Evolutionary conservation across 176 grass and related monocot species (phyloP).

Genomic region (Juncus inflexus): DNA sequence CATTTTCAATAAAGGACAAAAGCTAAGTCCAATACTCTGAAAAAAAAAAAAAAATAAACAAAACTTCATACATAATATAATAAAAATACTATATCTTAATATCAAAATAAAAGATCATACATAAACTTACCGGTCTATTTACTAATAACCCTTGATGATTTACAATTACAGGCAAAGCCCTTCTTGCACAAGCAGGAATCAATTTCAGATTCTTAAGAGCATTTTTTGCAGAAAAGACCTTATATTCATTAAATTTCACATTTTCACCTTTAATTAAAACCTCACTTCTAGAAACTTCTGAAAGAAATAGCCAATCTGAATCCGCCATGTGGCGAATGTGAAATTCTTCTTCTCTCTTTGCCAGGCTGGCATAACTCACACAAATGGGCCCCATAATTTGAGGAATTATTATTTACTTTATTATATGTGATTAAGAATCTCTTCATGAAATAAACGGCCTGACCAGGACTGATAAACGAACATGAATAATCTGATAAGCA

Average conservation of each 20-base stretch:
- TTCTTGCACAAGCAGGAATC: conserved; percentile 78
- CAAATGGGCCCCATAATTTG: no score
- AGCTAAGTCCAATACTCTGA: conserved; percentile 65
- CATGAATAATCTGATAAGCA: conserved; percentile 24
- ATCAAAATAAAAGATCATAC: no score
- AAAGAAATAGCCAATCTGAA: conserved; percentile 80
- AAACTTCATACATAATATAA: no score
- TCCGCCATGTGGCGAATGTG: conserved; percentile 68
- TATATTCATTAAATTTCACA: conserved; percentile 38
- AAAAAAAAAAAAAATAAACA: conserved; percentile 8
- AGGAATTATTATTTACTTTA: conserved; percentile 36
- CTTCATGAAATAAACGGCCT: conserved; percentile 70
- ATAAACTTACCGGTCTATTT: conserved; percentile 59
- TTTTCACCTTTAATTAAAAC: background rate
- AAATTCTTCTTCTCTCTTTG: conserved; percentile 25
- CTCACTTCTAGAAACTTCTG: conserved; percentile 42
- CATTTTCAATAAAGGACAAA: conserved; percentile 57
- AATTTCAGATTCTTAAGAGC: conserved; percentile 61
- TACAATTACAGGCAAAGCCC: conserved; percentile 62
- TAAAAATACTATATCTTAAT: no score
- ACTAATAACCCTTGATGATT: conserved; percentile 50
- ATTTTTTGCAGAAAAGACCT: conserved; percentile 48
- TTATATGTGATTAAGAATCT: conserved; percentile 71
- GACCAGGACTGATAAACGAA: conserved; percentile 42
- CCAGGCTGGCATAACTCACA: conserved; percentile 31